These are phyloP conservation scores for Phytophthora crassamura DNA, from an alignment of 352 stramenopile species.

Conservation along the genomic window DNA sequence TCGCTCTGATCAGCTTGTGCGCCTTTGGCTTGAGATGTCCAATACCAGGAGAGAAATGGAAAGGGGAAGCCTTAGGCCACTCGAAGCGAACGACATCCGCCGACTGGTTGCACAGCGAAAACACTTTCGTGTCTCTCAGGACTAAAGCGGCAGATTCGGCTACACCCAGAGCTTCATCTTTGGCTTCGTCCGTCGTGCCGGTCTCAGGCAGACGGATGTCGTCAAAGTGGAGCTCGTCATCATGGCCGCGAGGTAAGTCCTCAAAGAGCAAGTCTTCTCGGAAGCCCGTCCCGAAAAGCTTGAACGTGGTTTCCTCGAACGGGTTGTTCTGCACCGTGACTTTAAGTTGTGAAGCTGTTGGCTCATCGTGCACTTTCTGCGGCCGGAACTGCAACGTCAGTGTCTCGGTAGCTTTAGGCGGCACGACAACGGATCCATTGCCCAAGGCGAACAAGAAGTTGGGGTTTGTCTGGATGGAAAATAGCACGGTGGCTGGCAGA, in stretches of 20 bases:
- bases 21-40: slow-evolving; percentile 73
- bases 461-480: slow-evolving; percentile 82
- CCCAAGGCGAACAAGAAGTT: slow-evolving; percentile 78
- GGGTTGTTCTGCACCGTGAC: slow-evolving; percentile 92
- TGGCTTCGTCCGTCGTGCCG: neutral
- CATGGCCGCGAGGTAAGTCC: slow-evolving; percentile 74
- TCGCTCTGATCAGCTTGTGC: slow-evolving; percentile 78
- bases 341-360: slow-evolving; percentile 59
- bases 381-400: slow-evolving; percentile 88
- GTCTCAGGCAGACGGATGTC: slow-evolving; percentile 69
- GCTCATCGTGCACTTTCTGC: slow-evolving; percentile 74
- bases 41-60: slow-evolving; percentile 74
- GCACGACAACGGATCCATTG: slow-evolving; percentile 80
- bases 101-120: slow-evolving; percentile 81
- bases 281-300: slow-evolving; percentile 77
- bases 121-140: slow-evolving; percentile 64
- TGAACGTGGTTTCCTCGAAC: slow-evolving; percentile 88
- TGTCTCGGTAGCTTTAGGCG: slow-evolving; percentile 65
- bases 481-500: slow-evolving; percentile 91
- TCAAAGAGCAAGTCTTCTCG: slow-evolving; percentile 90
- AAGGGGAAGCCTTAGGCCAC: slow-evolving; percentile 61
- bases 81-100: slow-evolving; percentile 71
- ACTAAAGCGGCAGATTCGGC: neutral
- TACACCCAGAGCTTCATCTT: neutral
- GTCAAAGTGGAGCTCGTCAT: slow-evolving; percentile 89